Evolutionary conservation across 176 grass and related monocot genomes (phyloP), one percentile per base, ranked within the genome.

Genomic region (Urochloa ruziziensis): DNA sequence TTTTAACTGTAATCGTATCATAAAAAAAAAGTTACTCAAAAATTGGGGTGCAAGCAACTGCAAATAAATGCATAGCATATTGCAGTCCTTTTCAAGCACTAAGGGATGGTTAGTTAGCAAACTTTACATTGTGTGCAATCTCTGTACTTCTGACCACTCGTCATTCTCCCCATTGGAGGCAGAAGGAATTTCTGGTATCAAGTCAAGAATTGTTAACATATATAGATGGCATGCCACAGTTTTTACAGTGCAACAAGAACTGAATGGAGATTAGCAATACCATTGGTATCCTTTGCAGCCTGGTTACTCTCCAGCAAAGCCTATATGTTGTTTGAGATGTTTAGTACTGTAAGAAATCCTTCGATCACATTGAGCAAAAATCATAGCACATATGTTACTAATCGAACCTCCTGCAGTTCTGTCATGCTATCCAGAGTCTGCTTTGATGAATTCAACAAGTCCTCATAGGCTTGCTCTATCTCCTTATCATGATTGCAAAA

Each of bases 351-450:
- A 75, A 78, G n/a, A 76, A 85, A 91, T 30, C 4, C 8, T 29
- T 18, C 19, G 39, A 43, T 51, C 37, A 11, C 39, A 91, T 19
- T 21, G 34, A 74, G 2, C 60, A 77, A 24, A 63, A 35, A 67
- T 7, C n/a, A 67, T 34, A 46, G 33, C 39, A 60, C n/a, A 30
- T 21, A 44, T 37, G 28, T 27, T 82, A 77, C 6, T 23, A 67
- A 80, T 23, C 47, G 52, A 80, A 98, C 96, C 93, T 98, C 93
- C 81, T 98, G 96, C 61, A 98, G 87, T 62, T 93, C 85, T 72
- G 93, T 44, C 85, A 98, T 95, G 43, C 61, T 90, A 77, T 28
- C 73, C 19, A 98, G 84, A 68, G 88, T 86, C 73, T 93, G 72
- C 56, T 88, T 92, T 14, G 92, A 91, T 10, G 91, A 93, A 47